Conservation (phyloP, 1,139 yeast species). For the Nakaseomyces delphensis region DNA sequence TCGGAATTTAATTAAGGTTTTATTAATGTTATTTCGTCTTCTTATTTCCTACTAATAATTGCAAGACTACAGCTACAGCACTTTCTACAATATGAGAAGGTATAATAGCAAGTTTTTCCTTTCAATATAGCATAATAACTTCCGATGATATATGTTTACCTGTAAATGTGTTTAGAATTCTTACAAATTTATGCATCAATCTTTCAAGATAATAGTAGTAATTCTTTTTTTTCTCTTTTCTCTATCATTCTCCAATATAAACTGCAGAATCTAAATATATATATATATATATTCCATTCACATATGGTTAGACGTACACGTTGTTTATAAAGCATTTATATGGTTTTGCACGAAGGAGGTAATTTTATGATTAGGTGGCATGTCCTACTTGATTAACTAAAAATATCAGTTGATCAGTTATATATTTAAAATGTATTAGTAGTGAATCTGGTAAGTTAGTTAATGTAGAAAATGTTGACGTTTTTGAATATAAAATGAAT, state of each 20-base stretch:
- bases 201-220: background rate
- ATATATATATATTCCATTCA: background rate
- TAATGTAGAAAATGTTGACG: background rate
- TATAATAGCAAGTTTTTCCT: background rate
- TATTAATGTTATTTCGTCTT: too few relatives aligned
- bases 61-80: too few relatives aligned
- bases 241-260: background rate
- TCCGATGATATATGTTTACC: background rate
- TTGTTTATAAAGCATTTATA: too few relatives aligned
- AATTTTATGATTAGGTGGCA: background rate
- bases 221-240: background rate
- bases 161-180: conserved; percentile 6
- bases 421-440: background rate
- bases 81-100: background rate
- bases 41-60: background rate
- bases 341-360: background rate
- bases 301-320: too few relatives aligned
- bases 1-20: too few relatives aligned
- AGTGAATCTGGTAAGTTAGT: too few relatives aligned
- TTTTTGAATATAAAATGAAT: background rate
- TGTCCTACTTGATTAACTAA: background rate
- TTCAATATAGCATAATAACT: background rate
- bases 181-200: conserved; percentile 3
- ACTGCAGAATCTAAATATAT: background rate
- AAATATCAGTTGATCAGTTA: background rate